Percentiles rank a stretch among this genome's conserved stretches.
These are phyloP conservation scores for Cyclotella kingstonii DNA, from an alignment of 108 stramenopile species.

Conservation along the genomic window DNA sequence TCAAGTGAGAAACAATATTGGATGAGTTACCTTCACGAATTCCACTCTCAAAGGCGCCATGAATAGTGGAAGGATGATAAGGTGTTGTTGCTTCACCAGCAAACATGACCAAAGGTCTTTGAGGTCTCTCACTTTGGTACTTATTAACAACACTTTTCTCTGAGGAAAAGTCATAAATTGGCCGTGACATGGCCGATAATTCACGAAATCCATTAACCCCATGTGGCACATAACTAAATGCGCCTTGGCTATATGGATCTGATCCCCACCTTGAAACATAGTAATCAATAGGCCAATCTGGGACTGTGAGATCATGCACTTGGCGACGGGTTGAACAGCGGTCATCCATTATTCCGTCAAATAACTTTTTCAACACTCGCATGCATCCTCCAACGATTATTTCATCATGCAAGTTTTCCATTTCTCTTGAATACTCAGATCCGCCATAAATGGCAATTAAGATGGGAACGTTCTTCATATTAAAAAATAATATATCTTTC, in stretches of 20 bases:
- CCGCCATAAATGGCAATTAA: constrained; percentile 80
- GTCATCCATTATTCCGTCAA: constrained; percentile 38
- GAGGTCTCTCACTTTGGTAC: constrained; percentile 4
- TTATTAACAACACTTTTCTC: constrained; percentile 1
- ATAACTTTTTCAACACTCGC: constrained; percentile 60
- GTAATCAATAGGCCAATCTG: constrained; percentile 64
- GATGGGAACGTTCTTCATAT: constrained; percentile 57
- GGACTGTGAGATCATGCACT: constrained; percentile 30
- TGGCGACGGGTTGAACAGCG: constrained; percentile 29
- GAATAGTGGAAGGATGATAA: constrained; percentile 90
- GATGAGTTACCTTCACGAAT: constrained; percentile 64
- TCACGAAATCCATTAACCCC: constrained; percentile 67
- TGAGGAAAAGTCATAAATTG: constrained; percentile 52
- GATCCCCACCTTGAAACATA: constrained; percentile 74
- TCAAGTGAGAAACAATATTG: background rate
- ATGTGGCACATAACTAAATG: constrained; percentile 72
- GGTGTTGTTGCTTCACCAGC: constrained; percentile 94
- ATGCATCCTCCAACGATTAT: constrained; percentile 66
- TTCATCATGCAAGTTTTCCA: constrained; percentile 63
- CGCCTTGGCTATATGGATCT: constrained; percentile 64
- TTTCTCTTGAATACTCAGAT: constrained; percentile 56
- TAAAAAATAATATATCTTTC: constrained; percentile 59
- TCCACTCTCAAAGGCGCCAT: constrained; percentile 89
- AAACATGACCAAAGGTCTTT: constrained; percentile 72
- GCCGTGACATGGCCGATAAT: constrained; percentile 52